Conservation (phyloP, 2,329 filamentous ascomycete species). For the Alternaria brassicae region DNA sequence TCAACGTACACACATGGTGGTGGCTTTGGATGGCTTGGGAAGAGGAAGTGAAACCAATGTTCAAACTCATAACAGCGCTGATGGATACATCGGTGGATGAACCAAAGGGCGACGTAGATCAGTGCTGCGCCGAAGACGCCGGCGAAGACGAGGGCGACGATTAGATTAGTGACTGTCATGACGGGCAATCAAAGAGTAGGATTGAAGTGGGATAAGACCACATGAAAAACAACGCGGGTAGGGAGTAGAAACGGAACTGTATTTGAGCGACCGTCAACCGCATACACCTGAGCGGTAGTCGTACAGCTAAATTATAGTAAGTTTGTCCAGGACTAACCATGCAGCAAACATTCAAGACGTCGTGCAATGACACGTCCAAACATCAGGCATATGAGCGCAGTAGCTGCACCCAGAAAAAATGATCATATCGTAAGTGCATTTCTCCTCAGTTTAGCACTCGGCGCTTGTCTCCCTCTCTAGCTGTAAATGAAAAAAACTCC, state of each 20-base stretch:
- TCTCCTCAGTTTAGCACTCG: not conserved
- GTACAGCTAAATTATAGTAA: not conserved
- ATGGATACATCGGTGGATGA: slow-evolving; percentile 26
- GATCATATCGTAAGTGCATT: not conserved
- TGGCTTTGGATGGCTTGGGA: not conserved
- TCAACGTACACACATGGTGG: slow-evolving; percentile 3
- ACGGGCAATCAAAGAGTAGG: not conserved
- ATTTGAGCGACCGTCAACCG: not conserved
- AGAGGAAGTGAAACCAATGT: slow-evolving; percentile 23
- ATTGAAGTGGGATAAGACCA: not conserved
- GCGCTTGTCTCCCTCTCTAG: not conserved
- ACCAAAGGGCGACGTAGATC: slow-evolving; percentile 29
- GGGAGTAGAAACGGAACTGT: not conserved
- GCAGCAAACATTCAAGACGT: not conserved
- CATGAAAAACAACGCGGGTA: too few species aligned
- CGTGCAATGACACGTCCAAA: not conserved
- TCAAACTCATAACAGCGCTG: slow-evolving; percentile 23
- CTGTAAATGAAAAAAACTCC: not conserved
- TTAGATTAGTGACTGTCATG: slow-evolving; percentile 25
- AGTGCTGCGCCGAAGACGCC: slow-evolving; percentile 29
- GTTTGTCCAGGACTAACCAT: not conserved
- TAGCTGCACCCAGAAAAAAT: not conserved
- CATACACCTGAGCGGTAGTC: not conserved
- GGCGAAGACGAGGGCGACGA: slow-evolving; percentile 29
- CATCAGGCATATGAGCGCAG: not conserved